Conservation (phyloP, 2,329 filamentous ascomycete genomes). For the Aspergillus pseudotamarii region DNA sequence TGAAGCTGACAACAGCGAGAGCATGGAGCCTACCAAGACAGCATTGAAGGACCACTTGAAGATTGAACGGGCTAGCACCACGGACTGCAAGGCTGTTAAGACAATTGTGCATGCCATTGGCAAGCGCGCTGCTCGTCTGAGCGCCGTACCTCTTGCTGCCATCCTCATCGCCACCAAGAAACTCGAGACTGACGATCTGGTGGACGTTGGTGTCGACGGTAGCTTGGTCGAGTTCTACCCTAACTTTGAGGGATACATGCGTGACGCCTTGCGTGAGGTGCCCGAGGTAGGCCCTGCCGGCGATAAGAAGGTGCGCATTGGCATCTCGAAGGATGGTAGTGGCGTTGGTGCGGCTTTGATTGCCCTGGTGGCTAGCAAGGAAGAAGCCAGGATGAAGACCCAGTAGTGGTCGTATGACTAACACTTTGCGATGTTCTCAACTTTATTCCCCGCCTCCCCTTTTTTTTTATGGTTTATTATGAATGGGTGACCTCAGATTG, state of each 20-base stretch:
- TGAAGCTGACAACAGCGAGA: constrained; percentile 74
- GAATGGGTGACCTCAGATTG: constrained; percentile 1
- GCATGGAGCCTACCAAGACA: constrained; percentile 73
- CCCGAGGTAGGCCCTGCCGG: constrained; percentile 76
- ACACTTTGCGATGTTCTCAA: constrained; percentile 10
- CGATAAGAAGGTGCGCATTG: constrained; percentile 86
- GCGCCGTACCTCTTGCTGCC: constrained; percentile 84
- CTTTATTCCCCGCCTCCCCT: constrained; percentile 2
- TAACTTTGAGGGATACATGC: constrained; percentile 83
- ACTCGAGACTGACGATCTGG: constrained; percentile 67
- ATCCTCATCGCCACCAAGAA: constrained; percentile 80
- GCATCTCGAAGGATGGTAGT: constrained; percentile 94
- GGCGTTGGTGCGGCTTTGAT: constrained; percentile 95
- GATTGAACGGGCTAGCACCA: constrained; percentile 73
- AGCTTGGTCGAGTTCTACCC: constrained; percentile 96
- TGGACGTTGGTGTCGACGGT: constrained; percentile 93
- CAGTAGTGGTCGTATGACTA: constrained; percentile 7
- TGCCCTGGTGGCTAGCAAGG: constrained; percentile 76
- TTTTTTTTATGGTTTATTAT: constrained; percentile 1
- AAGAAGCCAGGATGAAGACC: constrained; percentile 17
- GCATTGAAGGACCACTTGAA: constrained; percentile 76
- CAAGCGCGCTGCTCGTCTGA: constrained; percentile 82
- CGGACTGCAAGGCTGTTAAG: constrained; percentile 89
- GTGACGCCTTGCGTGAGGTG: constrained; percentile 76
- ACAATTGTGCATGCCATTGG: constrained; percentile 80